These are phyloP conservation scores for Paramecium tetraurelia DNA, from an alignment of 73 alveolate species.

Conservation along the genomic window DNA sequence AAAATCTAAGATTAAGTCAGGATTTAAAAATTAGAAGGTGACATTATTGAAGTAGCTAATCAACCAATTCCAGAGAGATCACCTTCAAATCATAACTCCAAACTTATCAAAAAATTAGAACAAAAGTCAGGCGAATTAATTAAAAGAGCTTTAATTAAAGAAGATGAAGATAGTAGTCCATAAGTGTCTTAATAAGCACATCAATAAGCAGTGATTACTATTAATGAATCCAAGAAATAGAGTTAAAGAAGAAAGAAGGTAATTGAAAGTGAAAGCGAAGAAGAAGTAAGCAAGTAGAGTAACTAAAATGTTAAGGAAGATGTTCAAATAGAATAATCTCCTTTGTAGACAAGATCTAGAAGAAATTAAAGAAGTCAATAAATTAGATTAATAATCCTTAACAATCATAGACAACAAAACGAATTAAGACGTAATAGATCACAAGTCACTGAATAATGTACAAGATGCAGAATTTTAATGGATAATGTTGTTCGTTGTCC, in stretches of 20 bases:
- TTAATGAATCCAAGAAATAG: not conserved
- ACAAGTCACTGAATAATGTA: not conserved
- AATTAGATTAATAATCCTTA: not conserved
- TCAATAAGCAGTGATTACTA: not conserved
- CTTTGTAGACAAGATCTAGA: not conserved
- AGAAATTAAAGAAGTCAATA: not conserved
- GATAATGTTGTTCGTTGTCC: not conserved
- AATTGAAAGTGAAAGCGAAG: constrained; percentile 13
- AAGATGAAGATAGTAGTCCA: constrained; percentile 14
- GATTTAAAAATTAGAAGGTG: not conserved
- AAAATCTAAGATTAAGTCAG: not conserved
- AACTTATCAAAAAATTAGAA: not conserved
- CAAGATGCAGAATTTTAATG: not conserved
- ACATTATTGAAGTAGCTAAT: not conserved
- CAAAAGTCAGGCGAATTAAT: not conserved
- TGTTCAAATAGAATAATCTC: not conserved
- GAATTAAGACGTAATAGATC: constrained; percentile 14
- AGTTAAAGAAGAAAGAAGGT: not conserved
- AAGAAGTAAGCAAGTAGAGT: not conserved
- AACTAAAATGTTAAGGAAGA: not conserved
- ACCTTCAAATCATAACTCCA: not conserved
- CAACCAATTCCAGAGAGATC: not conserved
- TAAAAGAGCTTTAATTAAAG: not conserved
- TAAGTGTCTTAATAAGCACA: not conserved
- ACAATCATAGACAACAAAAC: constrained; percentile 15